Base-by-base conservation (phyloP, 805 yeast species). In the Wickerhamiella dianesei region DNA sequence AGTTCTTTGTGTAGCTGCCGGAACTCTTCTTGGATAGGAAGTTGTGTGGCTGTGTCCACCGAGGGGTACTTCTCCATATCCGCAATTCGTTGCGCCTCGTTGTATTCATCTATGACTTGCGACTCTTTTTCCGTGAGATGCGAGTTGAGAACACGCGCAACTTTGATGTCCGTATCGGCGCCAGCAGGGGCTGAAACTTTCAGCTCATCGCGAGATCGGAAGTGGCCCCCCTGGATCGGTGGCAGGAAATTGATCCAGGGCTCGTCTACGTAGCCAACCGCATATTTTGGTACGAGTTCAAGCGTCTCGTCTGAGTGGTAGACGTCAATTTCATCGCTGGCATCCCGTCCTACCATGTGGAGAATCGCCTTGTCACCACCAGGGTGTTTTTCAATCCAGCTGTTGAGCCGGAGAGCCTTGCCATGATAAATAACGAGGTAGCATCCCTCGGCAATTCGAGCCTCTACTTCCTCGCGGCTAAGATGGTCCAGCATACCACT, bases 321-420 rank as follows among this genome's bases (percentile, higher is more conserved):
- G 6, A 88, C 87, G 45, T 78, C 74, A 83, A 86, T 85, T 61
- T 87, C 95, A 60, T 85, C 94, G 0, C 92, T 80, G 18, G 95
- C 94, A 63, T 86, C 95, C 48, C 89, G 66, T 1, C 96, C 96
- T 3, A 86, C 75, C 80, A 86, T 71, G 63, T 87, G 96, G 55
- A 69, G 69, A 4, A 87, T 79, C 1, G 94, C 88, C 57, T 77
- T 82, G 49, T 80, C 88, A 3, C 96, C 95, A 14, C 96, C 96
- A 0, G 96, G 96, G 62, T 86, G 96, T 44, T 56, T 68, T 21
- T 68, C 68, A 35, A 86, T 62, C 95, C 95, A 86, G 6, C 64
- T 52, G 46, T 85, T 79, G 48, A 87, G 66, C 53, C 77, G 74
- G 39, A 86, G 66, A 3, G 82, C 94, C 18, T 64, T 50, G 41